Evolutionary conservation across 352 stramenopile genomes (phyloP).

Genomic region (Phytophthora idaei): DNA sequence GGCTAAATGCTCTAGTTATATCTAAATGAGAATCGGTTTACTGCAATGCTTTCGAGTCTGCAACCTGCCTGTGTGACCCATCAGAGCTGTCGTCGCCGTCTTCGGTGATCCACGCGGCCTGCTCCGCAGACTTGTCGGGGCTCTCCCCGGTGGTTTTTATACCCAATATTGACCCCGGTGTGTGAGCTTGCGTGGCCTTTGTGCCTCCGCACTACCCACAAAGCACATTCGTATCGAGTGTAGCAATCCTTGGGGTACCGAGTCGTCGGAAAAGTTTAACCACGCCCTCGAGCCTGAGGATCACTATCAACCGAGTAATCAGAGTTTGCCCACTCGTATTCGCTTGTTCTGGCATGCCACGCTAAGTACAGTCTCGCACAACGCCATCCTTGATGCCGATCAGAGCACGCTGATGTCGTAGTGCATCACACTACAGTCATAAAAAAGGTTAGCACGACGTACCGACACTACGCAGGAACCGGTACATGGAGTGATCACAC

Average conservation of each 20-base stretch:
- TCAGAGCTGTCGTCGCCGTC: too few relatives aligned
- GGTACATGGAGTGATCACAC: too few relatives aligned
- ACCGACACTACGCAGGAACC: constrained; percentile 18
- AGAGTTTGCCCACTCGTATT: constrained; percentile 34
- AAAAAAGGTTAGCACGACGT: background rate
- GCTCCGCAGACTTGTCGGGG: too few relatives aligned
- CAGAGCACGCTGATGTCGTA: too few relatives aligned
- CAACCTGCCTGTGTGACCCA: constrained; percentile 40
- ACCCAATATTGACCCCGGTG: constrained; percentile 42
- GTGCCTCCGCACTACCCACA: too few relatives aligned
- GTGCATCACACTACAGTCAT: constrained; percentile 37
- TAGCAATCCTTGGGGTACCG: constrained; percentile 46
- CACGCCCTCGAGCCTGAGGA: constrained; percentile 48
- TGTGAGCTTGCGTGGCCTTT: too few relatives aligned
- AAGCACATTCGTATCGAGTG: constrained; percentile 13
- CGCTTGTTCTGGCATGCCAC: constrained; percentile 57
- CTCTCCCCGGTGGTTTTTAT: too few relatives aligned
- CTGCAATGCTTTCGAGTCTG: constrained; percentile 17
- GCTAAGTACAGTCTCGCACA: constrained; percentile 58
- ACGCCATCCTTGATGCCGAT: constrained; percentile 7
- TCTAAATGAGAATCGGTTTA: background rate
- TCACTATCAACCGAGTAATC: background rate
- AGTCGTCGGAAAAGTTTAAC: constrained; percentile 51
- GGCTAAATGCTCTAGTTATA: constrained; percentile 22
- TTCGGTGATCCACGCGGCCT: too few relatives aligned